A percentile compares a stretch with the other conserved stretches of the same genome.
phyloP scores from a whole-genome alignment of 2,329 filamentous ascomycete species.

The Trichoderma sp. region DNA sequence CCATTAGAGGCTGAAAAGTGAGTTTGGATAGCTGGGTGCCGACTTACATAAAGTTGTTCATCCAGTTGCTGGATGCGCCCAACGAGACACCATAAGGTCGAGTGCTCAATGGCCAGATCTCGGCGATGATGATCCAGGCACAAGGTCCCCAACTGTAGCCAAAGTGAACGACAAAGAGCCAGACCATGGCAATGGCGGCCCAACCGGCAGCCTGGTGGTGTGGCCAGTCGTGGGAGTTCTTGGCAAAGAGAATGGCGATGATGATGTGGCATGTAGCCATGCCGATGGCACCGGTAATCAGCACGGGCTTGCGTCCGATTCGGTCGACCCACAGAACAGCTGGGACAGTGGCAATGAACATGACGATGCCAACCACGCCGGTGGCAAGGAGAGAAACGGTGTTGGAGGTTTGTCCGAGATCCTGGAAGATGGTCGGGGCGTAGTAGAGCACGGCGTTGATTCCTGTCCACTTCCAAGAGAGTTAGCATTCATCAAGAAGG shows the following conservation, averaged over 20 bases:
- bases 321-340: constrained; percentile 69
- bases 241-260: constrained; percentile 70
- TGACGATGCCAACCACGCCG: constrained; percentile 71
- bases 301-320: constrained; percentile 64
- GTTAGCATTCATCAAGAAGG: background rate
- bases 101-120: constrained; percentile 73
- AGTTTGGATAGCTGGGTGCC: background rate
- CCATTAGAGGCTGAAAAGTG: background rate
- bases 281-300: constrained; percentile 67
- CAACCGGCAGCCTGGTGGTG: constrained; percentile 66
- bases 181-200: constrained; percentile 70
- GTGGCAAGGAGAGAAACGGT: constrained; percentile 66
- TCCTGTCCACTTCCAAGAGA: constrained; percentile 39
- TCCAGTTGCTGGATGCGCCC: constrained; percentile 68
- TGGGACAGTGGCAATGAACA: constrained; percentile 70
- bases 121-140: constrained; percentile 74
- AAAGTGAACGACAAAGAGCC: constrained; percentile 76
- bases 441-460: constrained; percentile 70
- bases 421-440: constrained; percentile 69
- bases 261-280: constrained; percentile 74
- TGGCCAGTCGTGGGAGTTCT: constrained; percentile 62
- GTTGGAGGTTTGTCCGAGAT: constrained; percentile 61
- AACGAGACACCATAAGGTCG: constrained; percentile 72
- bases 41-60: constrained; percentile 59
- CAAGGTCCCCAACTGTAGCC: constrained; percentile 77